Evolutionary conservation across 495 filamentous ascomycete species (phyloP).

Genomic region (Xanthoparmelia taractica): DNA sequence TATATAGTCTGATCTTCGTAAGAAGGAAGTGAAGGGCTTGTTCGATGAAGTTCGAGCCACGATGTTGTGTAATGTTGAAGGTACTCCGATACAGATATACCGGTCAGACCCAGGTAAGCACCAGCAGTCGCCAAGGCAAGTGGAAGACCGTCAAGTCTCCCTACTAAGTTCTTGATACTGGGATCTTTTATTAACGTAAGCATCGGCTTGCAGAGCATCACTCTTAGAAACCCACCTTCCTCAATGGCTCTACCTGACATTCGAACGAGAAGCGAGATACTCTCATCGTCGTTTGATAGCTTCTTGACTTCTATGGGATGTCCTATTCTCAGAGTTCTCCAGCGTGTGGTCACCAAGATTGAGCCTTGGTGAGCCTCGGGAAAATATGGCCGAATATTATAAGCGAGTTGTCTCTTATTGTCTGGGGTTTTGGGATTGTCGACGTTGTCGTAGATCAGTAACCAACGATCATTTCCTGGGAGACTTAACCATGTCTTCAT

Average conservation of each 20-base stretch:
- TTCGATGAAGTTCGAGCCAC: constrained; percentile 11
- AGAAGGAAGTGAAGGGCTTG: not conserved
- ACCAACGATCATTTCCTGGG: constrained; percentile 19
- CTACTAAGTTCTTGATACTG: not conserved
- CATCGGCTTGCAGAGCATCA: constrained; percentile 5
- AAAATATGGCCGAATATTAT: constrained; percentile 34
- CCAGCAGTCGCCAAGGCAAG: constrained; percentile 29
- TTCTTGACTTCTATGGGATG: not conserved
- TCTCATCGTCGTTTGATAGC: not conserved
- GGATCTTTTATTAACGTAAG: constrained; percentile 18
- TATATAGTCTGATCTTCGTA: constrained; percentile 23
- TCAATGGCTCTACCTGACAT: not conserved
- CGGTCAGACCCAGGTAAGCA: constrained; percentile 19
- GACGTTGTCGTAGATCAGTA: constrained; percentile 32
- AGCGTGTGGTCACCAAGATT: constrained; percentile 38
- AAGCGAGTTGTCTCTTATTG: constrained; percentile 18
- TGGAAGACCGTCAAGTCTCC: constrained; percentile 26
- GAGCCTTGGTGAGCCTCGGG: constrained; percentile 32
- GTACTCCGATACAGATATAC: constrained; percentile 14
- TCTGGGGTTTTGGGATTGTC: constrained; percentile 26
- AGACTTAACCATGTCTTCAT: constrained; percentile 1
- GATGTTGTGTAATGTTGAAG: constrained; percentile 6
- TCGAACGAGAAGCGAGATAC: not conserved
- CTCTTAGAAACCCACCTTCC: constrained; percentile 1
- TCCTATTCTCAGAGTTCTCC: not conserved